Conservation (phyloP, 1,284 basidiomycete species). For the Melampsora larici-populina region DNA sequence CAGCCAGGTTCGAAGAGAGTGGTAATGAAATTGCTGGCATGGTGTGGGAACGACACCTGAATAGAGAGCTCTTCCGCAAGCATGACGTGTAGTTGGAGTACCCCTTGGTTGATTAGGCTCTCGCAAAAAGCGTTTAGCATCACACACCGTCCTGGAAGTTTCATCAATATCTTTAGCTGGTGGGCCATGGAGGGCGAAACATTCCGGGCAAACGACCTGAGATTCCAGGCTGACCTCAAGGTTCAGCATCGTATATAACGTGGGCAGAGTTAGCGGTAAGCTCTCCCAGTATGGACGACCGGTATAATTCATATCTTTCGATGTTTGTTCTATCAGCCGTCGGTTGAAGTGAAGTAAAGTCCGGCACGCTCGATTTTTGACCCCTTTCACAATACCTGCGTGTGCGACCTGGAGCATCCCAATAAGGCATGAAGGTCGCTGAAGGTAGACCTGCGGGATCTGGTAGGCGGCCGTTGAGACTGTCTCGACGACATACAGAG, state of each 20-base stretch:
- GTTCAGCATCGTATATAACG: neutral
- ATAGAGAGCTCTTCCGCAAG: too few relatives aligned
- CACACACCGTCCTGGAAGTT: neutral
- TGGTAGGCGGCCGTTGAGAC: too few relatives aligned
- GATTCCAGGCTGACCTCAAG: neutral
- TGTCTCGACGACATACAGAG: too few relatives aligned
- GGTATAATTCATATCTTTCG: neutral
- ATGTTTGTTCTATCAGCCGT: neutral
- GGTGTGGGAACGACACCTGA: neutral
- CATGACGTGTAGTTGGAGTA: neutral
- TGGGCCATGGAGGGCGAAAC: neutral
- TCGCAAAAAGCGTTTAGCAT: neutral
- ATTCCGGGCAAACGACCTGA: neutral
- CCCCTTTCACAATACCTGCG: too few relatives aligned
- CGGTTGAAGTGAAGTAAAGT: neutral
- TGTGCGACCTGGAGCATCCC: too few relatives aligned
- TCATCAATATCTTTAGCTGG: neutral
- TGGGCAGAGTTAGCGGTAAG: neutral
- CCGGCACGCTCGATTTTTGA: neutral
- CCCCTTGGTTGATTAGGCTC: too few relatives aligned
- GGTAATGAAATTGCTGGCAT: neutral
- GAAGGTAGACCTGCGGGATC: too few relatives aligned
- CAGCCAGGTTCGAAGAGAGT: neutral
- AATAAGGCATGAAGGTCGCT: too few relatives aligned
- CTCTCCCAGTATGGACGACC: neutral